A percentile compares a stretch with the other conserved stretches of the same genome.
Conservation (phyloP, 306 rosid species). For the Neltuma alba region DNA sequence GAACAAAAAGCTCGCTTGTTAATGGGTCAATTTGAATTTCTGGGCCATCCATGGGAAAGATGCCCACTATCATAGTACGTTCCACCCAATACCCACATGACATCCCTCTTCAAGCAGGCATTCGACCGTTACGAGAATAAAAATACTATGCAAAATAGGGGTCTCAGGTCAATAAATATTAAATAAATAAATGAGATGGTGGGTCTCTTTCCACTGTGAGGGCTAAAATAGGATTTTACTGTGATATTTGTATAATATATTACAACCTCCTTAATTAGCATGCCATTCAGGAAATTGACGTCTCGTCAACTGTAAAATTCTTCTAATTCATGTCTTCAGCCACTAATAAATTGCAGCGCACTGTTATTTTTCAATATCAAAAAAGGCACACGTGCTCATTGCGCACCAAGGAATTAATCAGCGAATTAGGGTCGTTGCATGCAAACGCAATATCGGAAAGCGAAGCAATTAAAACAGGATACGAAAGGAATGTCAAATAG, state of each 20-base stretch:
- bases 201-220: neutral
- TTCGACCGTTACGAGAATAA: neutral
- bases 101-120: neutral
- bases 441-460: neutral
- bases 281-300: neutral
- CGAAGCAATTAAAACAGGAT: neutral
- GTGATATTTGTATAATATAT: neutral
- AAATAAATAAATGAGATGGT: no score
- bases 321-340: neutral
- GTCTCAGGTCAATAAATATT: neutral
- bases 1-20: neutral
- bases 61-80: neutral
- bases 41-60: neutral
- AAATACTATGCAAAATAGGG: no score
- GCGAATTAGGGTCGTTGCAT: neutral
- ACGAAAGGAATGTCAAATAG: constrained; percentile 29
- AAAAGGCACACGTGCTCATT: no score
- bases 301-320: neutral
- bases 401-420: neutral
- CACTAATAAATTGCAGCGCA: neutral
- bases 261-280: neutral
- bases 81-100: neutral
- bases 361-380: no score
- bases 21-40: neutral
- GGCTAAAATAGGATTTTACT: neutral